These are phyloP conservation scores for Phytopythium aichiense DNA, from an alignment of 352 stramenopile species.

Conservation along the genomic window DNA sequence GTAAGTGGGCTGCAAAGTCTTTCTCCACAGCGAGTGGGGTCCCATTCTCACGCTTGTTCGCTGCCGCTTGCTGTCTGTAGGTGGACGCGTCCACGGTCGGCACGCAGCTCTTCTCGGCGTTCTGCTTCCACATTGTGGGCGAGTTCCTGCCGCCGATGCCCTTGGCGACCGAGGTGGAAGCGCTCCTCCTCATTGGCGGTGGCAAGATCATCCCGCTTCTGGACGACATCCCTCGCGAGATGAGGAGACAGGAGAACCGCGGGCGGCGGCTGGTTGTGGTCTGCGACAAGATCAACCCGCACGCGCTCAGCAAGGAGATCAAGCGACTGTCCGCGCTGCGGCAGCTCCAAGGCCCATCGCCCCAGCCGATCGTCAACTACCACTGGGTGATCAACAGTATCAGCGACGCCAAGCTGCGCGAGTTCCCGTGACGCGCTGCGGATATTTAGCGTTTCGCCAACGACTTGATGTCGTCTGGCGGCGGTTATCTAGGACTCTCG, in stretches of 20 bases:
- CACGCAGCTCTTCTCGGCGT: constrained; percentile 64
- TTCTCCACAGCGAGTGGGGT: not conserved
- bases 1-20: constrained; percentile 15
- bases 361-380: constrained; percentile 69
- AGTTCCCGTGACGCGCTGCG: constrained; percentile 14
- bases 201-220: constrained; percentile 52
- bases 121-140: constrained; percentile 69
- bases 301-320: constrained; percentile 38
- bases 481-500: too few relatives aligned
- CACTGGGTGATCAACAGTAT: constrained; percentile 87
- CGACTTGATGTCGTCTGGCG: too few relatives aligned
- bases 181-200: constrained; percentile 60
- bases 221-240: constrained; percentile 44
- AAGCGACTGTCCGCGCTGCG: constrained; percentile 33
- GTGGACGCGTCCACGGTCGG: constrained; percentile 30
- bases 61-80: constrained; percentile 11
- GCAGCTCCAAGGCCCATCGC: constrained; percentile 28
- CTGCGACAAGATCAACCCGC: constrained; percentile 68
- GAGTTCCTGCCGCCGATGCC: constrained; percentile 81
- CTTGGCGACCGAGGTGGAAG: constrained; percentile 54
- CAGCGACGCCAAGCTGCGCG: constrained; percentile 66
- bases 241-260: constrained; percentile 47
- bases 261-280: constrained; percentile 58
- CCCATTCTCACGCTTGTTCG: not conserved
- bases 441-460: too few relatives aligned